Conservation (phyloP, 345 rosid species). For the Pseudoturritis turrita region DNA sequence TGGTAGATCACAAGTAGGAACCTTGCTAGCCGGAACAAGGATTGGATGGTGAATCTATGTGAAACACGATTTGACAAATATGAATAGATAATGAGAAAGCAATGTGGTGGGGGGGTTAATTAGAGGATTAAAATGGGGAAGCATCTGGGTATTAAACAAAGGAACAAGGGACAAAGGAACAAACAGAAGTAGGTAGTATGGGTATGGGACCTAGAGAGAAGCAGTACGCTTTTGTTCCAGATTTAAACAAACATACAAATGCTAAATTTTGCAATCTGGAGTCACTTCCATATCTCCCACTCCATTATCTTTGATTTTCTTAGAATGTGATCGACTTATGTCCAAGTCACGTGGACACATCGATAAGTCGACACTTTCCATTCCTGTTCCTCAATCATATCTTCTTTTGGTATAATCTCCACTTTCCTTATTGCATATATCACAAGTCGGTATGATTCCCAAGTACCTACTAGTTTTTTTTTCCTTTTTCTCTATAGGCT, state of each 20-base stretch:
- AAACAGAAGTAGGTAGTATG: conserved; percentile 20
- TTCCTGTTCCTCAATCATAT: conserved; percentile 19
- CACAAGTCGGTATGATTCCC: background rate
- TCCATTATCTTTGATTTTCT: conserved; percentile 19
- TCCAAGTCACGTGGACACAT: conserved; percentile 23
- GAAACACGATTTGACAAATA: background rate
- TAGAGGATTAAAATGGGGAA: background rate
- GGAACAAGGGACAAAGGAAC: conserved; percentile 29
- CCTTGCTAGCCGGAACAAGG: background rate
- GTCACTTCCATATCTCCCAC: conserved; percentile 28
- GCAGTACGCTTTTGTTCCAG: conserved; percentile 11
- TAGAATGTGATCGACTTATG: conserved; percentile 24
- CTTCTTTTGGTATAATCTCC: conserved; percentile 17
- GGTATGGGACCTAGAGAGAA: conserved; percentile 28
- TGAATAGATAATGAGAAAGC: conserved; percentile 14
- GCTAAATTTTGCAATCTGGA: conserved; percentile 27
- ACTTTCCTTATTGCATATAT: conserved; percentile 1
- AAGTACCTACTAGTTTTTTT: background rate
- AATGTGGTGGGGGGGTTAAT: background rate
- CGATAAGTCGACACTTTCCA: background rate
- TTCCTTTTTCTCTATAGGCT: background rate
- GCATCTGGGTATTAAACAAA: conserved; percentile 11
- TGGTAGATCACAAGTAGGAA: conserved; percentile 4
- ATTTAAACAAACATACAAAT: conserved; percentile 27
- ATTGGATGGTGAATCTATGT: background rate